Conservation (phyloP, 305 asterid genomes). For the Stenogyne calaminthoides region DNA sequence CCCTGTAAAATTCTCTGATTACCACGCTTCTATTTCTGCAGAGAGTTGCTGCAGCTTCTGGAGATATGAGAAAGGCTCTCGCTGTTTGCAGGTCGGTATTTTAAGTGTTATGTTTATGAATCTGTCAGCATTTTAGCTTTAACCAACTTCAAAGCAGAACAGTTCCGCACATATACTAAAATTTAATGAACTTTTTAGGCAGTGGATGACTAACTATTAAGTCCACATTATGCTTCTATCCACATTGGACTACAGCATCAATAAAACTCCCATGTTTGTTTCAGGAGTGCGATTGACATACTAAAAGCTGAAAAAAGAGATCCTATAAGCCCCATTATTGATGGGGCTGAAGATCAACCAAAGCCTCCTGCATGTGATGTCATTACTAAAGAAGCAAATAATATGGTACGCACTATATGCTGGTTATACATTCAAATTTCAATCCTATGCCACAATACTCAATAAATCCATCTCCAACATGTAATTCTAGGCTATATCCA, state of each 20-base stretch:
- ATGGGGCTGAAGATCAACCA: constrained; percentile 40
- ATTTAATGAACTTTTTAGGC: constrained; percentile 16
- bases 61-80: constrained; percentile 95
- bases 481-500: not conserved
- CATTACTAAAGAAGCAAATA: constrained; percentile 40
- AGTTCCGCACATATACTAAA: too few species aligned
- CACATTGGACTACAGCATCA: constrained; percentile 19
- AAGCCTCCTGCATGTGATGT: constrained; percentile 39
- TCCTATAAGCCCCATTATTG: constrained; percentile 37
- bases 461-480: not conserved
- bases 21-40: constrained; percentile 42
- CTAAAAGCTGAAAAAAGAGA: constrained; percentile 73
- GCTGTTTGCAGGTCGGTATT: constrained; percentile 81
- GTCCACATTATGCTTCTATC: constrained; percentile 20
- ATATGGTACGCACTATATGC: constrained; percentile 45
- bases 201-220: constrained; percentile 6
- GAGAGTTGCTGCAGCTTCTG: constrained; percentile 95
- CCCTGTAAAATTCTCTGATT: constrained; percentile 26
- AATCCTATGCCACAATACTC: not conserved
- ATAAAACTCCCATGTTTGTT: constrained; percentile 21
- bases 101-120: constrained; percentile 23
- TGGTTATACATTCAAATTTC: not conserved
- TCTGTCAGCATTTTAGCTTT: constrained; percentile 6
- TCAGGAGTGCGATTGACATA: constrained; percentile 84
- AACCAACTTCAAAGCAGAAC: not conserved